phyloP scores from a whole-genome alignment of 2,329 filamentous ascomycete species.

The Trichoderma koningiopsis region DNA sequence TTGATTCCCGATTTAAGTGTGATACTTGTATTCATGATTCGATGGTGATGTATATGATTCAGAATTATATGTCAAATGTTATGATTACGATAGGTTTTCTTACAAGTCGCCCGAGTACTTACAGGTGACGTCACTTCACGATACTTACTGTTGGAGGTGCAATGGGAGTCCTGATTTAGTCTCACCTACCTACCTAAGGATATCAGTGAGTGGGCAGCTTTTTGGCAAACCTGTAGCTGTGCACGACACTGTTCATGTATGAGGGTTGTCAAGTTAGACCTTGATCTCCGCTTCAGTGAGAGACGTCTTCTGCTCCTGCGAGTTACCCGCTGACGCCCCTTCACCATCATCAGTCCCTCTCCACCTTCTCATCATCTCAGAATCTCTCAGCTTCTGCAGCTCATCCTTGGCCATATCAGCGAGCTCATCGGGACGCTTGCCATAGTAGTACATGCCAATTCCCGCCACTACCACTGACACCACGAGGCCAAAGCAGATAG shows the following conservation, averaged over 20 bases:
- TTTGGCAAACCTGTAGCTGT: too few species aligned
- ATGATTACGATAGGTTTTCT: not conserved
- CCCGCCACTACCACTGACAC: not conserved
- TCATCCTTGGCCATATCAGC: not conserved
- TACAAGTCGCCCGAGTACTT: too few species aligned
- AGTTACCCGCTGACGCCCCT: not conserved
- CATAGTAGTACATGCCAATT: not conserved
- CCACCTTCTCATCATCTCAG: not conserved
- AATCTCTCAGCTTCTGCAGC: not conserved
- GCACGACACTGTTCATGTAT: not conserved
- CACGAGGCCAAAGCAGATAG: not conserved
- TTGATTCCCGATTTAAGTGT: not conserved
- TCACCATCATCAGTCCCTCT: not conserved
- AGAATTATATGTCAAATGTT: not conserved
- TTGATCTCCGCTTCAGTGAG: not conserved
- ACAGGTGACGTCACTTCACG: too few species aligned
- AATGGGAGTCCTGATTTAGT: too few species aligned
- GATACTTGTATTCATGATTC: not conserved
- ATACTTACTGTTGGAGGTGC: too few species aligned
- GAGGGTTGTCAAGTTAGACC: not conserved
- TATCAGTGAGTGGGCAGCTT: too few species aligned
- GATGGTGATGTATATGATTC: not conserved
- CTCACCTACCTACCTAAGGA: too few species aligned
- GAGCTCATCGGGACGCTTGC: not conserved
- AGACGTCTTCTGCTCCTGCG: not conserved